Conservation (phyloP, 1,284 basidiomycete species). For the Naganishia liquefaciens region DNA sequence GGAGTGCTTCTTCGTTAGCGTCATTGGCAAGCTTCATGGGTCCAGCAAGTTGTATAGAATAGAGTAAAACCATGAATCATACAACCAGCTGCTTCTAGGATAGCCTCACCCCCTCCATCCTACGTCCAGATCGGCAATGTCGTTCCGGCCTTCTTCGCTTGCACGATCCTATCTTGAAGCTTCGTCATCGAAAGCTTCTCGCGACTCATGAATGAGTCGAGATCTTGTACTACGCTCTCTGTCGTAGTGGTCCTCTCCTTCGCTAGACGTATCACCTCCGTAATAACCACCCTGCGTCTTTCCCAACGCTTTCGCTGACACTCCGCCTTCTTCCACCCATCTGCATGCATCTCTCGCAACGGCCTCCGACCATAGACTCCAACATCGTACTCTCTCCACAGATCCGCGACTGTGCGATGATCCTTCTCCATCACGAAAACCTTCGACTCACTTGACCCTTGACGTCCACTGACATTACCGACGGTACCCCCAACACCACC, state of each 20-base stretch:
- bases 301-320: slow-evolving; percentile 14
- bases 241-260: not conserved
- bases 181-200: slow-evolving; percentile 11
- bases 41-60: too few relatives aligned
- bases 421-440: slow-evolving; percentile 7
- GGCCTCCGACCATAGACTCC: not conserved
- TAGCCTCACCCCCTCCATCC: too few relatives aligned
- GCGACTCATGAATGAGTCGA: not conserved
- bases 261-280: not conserved
- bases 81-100: too few relatives aligned
- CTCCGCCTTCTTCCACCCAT: not conserved
- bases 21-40: too few relatives aligned
- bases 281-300: not conserved
- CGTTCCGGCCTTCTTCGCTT: not conserved
- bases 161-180: not conserved
- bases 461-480: not conserved
- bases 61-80: too few relatives aligned
- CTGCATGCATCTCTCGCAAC: not conserved
- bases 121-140: not conserved
- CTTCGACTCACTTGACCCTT: not conserved
- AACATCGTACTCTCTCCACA: slow-evolving; percentile 4
- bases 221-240: not conserved
- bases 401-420: not conserved
- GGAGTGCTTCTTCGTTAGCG: too few relatives aligned
- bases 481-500: too few relatives aligned